These are phyloP conservation scores for Leishmania braziliensis DNA, from an alignment of 208 protist species.

Conservation along the genomic window DNA sequence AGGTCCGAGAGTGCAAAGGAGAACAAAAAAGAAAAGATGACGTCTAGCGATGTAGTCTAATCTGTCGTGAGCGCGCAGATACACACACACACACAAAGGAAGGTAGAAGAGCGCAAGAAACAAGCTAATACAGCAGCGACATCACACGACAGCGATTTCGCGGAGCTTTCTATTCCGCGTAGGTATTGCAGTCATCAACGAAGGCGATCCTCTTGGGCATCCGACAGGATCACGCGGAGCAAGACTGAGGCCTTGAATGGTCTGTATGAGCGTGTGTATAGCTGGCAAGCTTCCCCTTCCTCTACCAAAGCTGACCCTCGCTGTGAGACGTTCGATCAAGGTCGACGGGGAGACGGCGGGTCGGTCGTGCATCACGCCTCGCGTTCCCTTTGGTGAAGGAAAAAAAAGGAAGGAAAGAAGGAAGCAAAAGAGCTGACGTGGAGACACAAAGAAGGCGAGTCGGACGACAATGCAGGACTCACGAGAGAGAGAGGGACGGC, in stretches of 20 bases:
- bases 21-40: too few species aligned
- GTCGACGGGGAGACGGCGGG: not conserved
- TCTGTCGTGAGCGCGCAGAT: not conserved
- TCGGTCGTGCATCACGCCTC: not conserved
- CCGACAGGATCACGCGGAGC: not conserved
- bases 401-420: not conserved
- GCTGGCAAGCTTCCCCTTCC: not conserved
- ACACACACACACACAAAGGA: not conserved
- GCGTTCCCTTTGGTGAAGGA: not conserved
- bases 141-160: not conserved
- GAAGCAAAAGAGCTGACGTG: not conserved
- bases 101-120: not conserved
- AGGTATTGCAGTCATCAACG: too few species aligned
- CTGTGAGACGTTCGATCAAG: too few species aligned
- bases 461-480: not conserved
- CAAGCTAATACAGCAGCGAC: not conserved
- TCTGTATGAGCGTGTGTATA: not conserved
- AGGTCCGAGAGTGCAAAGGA: not conserved
- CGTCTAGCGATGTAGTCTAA: not conserved
- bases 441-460: not conserved
- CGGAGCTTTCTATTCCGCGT: not conserved
- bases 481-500: not conserved
- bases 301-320: not conserved
- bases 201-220: not conserved
- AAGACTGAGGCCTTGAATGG: not conserved